phyloP scores from a whole-genome alignment of 2,329 filamentous ascomycete species.

The Colletotrichum scovillei region DNA sequence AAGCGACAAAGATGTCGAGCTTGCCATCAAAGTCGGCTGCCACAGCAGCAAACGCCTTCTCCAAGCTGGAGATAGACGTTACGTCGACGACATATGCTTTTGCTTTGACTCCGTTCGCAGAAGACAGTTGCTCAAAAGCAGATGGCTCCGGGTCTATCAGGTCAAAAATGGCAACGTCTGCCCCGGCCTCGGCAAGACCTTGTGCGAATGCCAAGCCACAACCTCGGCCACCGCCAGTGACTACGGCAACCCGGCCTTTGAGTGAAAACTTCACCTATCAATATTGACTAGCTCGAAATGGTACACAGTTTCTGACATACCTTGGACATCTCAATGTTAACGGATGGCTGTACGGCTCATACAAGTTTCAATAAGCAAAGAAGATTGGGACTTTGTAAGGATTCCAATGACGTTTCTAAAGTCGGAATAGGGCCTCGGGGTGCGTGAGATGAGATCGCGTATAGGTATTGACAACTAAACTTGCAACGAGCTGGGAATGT shows the following conservation, averaged over 20 bases:
- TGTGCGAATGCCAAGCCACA: constrained; percentile 49
- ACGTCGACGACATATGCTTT: constrained; percentile 20
- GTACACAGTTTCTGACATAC: background rate
- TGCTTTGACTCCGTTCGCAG: background rate
- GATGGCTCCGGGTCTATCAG: constrained; percentile 21
- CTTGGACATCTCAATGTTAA: background rate
- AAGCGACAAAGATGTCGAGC: constrained; percentile 49
- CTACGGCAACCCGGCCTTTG: constrained; percentile 56
- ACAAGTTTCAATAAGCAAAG: background rate
- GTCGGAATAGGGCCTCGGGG: too few relatives aligned
- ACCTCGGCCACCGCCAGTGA: constrained; percentile 59
- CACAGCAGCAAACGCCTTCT: background rate
- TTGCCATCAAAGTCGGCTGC: constrained; percentile 42
- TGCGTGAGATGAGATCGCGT: background rate
- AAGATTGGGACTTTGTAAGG: background rate
- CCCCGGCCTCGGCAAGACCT: constrained; percentile 27
- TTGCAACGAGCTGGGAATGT: background rate
- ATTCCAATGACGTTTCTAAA: background rate
- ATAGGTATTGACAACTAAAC: background rate
- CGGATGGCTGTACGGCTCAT: background rate
- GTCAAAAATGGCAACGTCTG: constrained; percentile 28
- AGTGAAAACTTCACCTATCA: constrained; percentile 55
- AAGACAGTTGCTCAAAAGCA: constrained; percentile 1
- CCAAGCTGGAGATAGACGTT: constrained; percentile 10
- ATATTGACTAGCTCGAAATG: background rate